Base-by-base conservation (phyloP, 1,284 basidiomycete species). In the Neotropicomus parvogracilis region DNA sequence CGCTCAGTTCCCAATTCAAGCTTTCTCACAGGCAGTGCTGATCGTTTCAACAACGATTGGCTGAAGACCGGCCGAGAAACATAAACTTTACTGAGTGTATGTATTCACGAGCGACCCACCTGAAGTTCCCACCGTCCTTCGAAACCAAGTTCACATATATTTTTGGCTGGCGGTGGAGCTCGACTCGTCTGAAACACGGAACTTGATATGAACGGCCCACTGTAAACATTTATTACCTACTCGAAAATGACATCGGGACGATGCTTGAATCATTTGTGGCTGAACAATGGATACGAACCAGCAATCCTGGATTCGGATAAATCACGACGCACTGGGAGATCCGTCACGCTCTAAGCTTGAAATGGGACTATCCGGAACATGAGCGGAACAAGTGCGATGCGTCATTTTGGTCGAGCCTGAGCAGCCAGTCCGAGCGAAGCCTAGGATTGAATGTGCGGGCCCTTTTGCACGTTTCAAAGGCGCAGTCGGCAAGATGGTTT, bases 331-430 rank as follows among this genome's bases (percentile, higher is more conserved):
- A 40, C 27, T 33, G 31, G 38, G 32, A 38, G 28, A 46, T 33
- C 37, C 20, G 29, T 17, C 10, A 16, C 17, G 17, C 20, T 26
- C 24, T 26, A 46, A 12, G 45, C 27, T 13, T 31, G 44, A 40
- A 16, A 24, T 40, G 49, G 42, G 36, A 21, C 48, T 40, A 41
- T 28, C 31, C 47, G 47, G 62, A 60, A 47, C 46, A 53, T 16
- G 42, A 37, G 17, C 38, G 55, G 59, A 28, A 24, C 20, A 39
- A 53, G 41, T 12, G 26, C 44, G 41, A 17, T 12, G 13, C 16
- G 20, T 26, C 32, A 26, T 20, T 34, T 17, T 28, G 26, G 35
- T 27, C 24, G 24, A 24, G 24, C n/a, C n/a, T n/a, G n/a, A n/a
- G n/a, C n/a, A n/a, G n/a, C n/a, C n/a, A n/a, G n/a, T n/a, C n/a